Conservation (phyloP, 805 yeast genomes). For the Barnettozyma siamensis region DNA sequence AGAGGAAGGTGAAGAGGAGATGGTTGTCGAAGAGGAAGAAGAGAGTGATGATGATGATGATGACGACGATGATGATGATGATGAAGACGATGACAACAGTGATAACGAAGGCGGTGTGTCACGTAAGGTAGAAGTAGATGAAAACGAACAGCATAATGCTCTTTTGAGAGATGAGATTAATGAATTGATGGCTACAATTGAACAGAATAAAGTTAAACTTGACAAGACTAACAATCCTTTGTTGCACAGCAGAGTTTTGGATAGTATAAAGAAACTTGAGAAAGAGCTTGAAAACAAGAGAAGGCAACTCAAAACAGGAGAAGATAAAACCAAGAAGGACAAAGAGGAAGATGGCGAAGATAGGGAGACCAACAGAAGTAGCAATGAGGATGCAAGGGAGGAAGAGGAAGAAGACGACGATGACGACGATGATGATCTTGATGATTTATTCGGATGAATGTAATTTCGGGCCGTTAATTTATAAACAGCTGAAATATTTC, state of each 20-base stretch:
- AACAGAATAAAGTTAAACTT: constrained; percentile 66
- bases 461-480: neutral
- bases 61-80: constrained; percentile 31
- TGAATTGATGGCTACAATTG: constrained; percentile 75
- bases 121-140: constrained; percentile 37
- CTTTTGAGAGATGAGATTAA: constrained; percentile 77
- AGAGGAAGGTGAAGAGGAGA: constrained; percentile 24
- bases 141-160: constrained; percentile 60
- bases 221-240: constrained; percentile 75
- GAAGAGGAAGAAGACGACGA: constrained; percentile 24
- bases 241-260: constrained; percentile 79
- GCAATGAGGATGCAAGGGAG: constrained; percentile 29
- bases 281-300: constrained; percentile 78
- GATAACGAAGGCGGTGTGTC: constrained; percentile 51
- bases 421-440: constrained; percentile 30
- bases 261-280: constrained; percentile 69
- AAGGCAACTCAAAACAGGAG: constrained; percentile 48
- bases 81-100: constrained; percentile 46
- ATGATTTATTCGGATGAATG: constrained; percentile 24
- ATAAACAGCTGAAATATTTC: too few relatives aligned
- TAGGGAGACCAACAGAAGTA: constrained; percentile 27
- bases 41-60: constrained; percentile 27
- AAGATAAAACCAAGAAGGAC: constrained; percentile 24
- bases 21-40: constrained; percentile 30
- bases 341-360: constrained; percentile 27